phyloP scores from a whole-genome alignment of 2,329 filamentous ascomycete genomes.

The Alternaria burnsii region DNA sequence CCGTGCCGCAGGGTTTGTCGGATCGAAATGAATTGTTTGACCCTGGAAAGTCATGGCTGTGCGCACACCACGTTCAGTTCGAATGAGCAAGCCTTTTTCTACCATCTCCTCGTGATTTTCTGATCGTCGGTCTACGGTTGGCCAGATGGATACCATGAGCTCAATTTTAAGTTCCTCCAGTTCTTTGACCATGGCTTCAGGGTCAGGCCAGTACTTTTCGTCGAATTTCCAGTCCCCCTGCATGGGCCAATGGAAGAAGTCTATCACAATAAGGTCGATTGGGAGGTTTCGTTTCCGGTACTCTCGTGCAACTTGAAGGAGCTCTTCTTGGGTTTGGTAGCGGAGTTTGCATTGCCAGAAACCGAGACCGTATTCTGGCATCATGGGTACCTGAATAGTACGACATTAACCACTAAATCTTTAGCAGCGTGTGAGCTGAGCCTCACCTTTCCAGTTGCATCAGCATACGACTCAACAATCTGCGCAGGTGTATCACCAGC shows the following conservation, averaged over 20 bases:
- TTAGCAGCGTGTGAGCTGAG: neutral
- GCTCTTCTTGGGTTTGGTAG: constrained; percentile 71
- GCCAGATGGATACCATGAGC: constrained; percentile 75
- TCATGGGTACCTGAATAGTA: constrained; percentile 63
- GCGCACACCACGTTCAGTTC: constrained; percentile 67
- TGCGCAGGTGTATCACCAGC: constrained; percentile 64
- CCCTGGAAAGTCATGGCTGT: constrained; percentile 68
- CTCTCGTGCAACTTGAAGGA: constrained; percentile 67
- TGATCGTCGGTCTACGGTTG: constrained; percentile 67
- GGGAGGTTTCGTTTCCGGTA: constrained; percentile 65
- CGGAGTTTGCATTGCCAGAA: constrained; percentile 75
- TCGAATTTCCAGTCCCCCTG: constrained; percentile 76
- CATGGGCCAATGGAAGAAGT: constrained; percentile 73
- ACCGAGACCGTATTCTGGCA: constrained; percentile 73
- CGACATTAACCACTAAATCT: neutral
- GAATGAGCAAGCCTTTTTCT: constrained; percentile 67
- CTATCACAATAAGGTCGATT: constrained; percentile 71
- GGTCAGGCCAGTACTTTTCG: constrained; percentile 70
- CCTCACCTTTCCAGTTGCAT: constrained; percentile 61
- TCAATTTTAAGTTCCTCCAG: constrained; percentile 67
- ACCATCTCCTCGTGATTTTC: constrained; percentile 71
- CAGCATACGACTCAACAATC: constrained; percentile 65
- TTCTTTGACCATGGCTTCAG: constrained; percentile 71
- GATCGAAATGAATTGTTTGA: constrained; percentile 68
- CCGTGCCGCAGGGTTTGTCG: constrained; percentile 68